Evolutionary conservation across 495 filamentous ascomycete genomes (phyloP), one percentile per base, ranked within the genome.

Genomic region (Daldinia decipiens): DNA sequence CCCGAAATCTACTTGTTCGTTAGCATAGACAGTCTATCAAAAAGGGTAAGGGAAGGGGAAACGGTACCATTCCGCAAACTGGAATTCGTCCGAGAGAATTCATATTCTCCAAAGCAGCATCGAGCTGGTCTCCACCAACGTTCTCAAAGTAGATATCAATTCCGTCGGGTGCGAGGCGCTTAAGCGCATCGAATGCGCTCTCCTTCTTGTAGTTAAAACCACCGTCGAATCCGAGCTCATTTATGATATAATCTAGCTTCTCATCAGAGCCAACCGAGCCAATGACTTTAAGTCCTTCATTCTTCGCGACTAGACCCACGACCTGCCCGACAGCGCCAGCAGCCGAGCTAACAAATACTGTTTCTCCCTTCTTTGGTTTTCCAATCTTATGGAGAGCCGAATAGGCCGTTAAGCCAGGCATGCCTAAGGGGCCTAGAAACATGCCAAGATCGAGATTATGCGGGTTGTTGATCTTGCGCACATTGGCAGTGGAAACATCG

Each of bases 141-240:
- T 97, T 97, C 79, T 98, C 94, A 72, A 90, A 98, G 82, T 97
- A 97, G 77, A 98, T 97, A 75, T 97, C 93, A 53, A 98, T 85
- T 11, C 94, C 95, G 31, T 95, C 75, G 0, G 93, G 94, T 5
- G 91, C 92, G 47, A 97, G 81, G 68, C 92, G 85, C 68, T 82
- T 79, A 55, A 97, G 81, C 1, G 93, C 95, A 52, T 92, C 89
- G 1, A 73, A 40, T 86, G 92, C 74, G 87, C 89, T 66, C 82
- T 86, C 84, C 69, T 81, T 85, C 76, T 83, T 82, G 80, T 93
- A 93, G 78, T 93, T 92, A 81, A 92, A 93, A 6, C 87, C 89
- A 36, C 81, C 88, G 56, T 91, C 89, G 70, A 92, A 93, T 24
- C 85, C 85, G 17, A 93, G 83, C 55, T 90, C 87, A 58, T 90